Base-by-base conservation (phyloP, 257 asterid species). In the Forsythia suspensa region DNA sequence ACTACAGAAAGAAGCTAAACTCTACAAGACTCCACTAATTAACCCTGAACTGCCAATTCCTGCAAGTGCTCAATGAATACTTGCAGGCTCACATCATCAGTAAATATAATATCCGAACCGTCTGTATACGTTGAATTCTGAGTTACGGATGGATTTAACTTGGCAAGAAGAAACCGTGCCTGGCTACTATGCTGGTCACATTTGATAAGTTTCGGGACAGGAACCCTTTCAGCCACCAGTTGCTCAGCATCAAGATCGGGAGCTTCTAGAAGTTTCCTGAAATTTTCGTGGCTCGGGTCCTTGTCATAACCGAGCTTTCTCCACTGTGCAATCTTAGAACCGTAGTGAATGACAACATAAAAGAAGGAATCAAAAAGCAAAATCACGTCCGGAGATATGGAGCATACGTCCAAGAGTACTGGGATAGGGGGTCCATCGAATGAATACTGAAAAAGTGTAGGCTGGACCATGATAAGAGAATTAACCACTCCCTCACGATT, bases 111-210 rank as follows among this genome's bases (percentile, higher is more conserved):
- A 6, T 95, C 98, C 6, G 88, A 81, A 34, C 95, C 97, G 21
- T 84, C 88, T 0, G 81, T 42, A 72, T 89, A 69, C 0, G 83
- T 88, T 12, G 97, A 91, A 57, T 90, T 81, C 67, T 90, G 99
- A 4, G 98, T 93, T 15, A 92, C 90, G 1, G 99, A 95, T 10
- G 99, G 99, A 80, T 95, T 95, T 69, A 95, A 76, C 89, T 91
- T 92, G 4, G 98, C 97, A 42, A 95, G 96, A 74, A 95, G 96
- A 87, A 91, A 90, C 86, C 99, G 87, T 8, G 98, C 99, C 82
- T 92, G 97, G 84, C 99, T 95, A 76, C 99, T 81, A 69, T 95
- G 99, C 79, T 95, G 99, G 34, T 95, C 99, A 57, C 99, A 95
- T 77, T 83, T 93, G 3, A 93, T 72, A n/a, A 92, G 86, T 80